phyloP scores from a whole-genome alignment of 75 land plant species.

The Picea sitchensis region DNA sequence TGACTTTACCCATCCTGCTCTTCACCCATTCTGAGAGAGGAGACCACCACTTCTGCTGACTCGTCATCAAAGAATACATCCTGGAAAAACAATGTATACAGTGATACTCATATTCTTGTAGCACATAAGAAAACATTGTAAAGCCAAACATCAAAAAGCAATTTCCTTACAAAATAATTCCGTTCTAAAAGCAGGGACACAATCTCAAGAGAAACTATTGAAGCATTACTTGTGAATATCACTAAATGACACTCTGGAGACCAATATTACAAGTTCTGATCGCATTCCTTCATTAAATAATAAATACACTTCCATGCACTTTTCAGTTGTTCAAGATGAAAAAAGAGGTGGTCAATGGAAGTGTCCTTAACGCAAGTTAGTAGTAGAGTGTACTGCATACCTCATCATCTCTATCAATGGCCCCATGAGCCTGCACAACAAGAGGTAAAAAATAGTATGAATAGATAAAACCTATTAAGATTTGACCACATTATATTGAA shows the following conservation, averaged over 20 bases:
- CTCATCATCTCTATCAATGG: slow-evolving; percentile 95
- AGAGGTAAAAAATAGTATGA: slow-evolving; percentile 1
- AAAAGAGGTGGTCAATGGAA: neutral
- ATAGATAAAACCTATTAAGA: neutral
- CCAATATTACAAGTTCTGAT: neutral
- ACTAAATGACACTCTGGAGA: neutral
- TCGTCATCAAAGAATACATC: slow-evolving; percentile 99
- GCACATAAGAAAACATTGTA: neutral
- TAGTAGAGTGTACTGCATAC: slow-evolving; percentile 25
- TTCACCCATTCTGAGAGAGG: slow-evolving; percentile 88
- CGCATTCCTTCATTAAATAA: neutral
- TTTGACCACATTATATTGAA: neutral
- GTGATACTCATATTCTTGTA: neutral
- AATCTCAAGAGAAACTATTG: neutral
- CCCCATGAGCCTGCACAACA: slow-evolving; percentile 60
- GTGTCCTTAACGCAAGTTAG: neutral
- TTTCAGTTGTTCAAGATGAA: neutral
- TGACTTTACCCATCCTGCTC: slow-evolving; percentile 82
- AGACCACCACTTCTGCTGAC: slow-evolving; percentile 95
- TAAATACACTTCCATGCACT: neutral
- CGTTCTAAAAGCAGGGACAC: neutral
- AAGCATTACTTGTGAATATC: neutral
- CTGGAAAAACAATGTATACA: slow-evolving; percentile 37
- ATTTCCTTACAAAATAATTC: neutral
- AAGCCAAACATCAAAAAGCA: too few relatives aligned